These are phyloP conservation scores for Debaryomyces robertsiae DNA, from an alignment of 1,139 yeast genomes.

Conservation along the genomic window DNA sequence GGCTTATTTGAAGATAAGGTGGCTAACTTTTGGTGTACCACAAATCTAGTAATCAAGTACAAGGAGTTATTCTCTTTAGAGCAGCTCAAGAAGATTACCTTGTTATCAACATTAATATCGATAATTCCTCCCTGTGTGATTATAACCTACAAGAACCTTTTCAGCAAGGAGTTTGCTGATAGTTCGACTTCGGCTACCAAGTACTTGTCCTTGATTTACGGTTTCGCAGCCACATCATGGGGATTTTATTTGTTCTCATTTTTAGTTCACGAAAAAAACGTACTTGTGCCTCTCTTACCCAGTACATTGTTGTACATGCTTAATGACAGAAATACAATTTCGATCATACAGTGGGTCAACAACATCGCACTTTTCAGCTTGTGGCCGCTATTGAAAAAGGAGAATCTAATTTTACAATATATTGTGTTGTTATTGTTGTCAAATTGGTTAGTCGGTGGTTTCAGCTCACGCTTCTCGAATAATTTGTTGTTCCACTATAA, in stretches of 20 bases:
- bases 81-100: constrained; percentile 64
- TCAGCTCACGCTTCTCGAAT: constrained; percentile 18
- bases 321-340: constrained; percentile 59
- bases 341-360: constrained; percentile 84
- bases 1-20: constrained; percentile 99
- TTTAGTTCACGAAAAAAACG: constrained; percentile 92
- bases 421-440: constrained; percentile 59
- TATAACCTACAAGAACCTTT: constrained; percentile 54
- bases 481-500: constrained; percentile 38
- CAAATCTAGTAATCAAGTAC: constrained; percentile 76
- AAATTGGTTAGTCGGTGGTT: constrained; percentile 83
- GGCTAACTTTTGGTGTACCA: constrained; percentile 95
- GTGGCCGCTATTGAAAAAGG: constrained; percentile 84
- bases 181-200: constrained; percentile 17
- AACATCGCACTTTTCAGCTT: constrained; percentile 83
- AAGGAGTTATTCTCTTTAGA: constrained; percentile 54
- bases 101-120: constrained; percentile 63
- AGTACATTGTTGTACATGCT: constrained; percentile 67
- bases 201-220: constrained; percentile 50
- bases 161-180: constrained; percentile 27
- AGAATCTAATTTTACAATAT: constrained; percentile 74
- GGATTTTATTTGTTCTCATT: constrained; percentile 88
- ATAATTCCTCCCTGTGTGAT: constrained; percentile 66
- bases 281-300: constrained; percentile 85
- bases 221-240: constrained; percentile 81